phyloP scores from a whole-genome alignment of 2,329 filamentous ascomycete genomes.

The Colletotrichum lindemuthianum region DNA sequence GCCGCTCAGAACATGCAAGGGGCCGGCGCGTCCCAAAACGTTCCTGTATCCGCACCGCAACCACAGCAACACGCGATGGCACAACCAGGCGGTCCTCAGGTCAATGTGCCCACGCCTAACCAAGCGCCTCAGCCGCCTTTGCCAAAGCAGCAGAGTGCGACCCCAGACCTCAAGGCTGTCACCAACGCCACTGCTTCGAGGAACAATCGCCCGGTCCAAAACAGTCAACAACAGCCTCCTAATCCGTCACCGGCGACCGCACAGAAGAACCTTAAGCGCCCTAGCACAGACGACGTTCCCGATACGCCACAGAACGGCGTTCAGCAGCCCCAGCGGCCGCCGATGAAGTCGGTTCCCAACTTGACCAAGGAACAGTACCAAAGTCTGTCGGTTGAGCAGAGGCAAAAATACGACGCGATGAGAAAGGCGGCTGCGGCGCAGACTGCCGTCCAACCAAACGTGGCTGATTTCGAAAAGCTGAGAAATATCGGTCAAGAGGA shows the following conservation, averaged over 20 bases:
- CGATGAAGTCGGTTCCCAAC: conserved; percentile 38
- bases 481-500: conserved; percentile 53
- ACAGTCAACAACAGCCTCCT: conserved; percentile 48
- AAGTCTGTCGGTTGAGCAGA: conserved; percentile 55
- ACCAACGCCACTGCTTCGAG: conserved; percentile 28
- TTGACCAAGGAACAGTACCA: conserved; percentile 52
- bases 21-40: background rate
- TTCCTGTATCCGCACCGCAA: conserved; percentile 17
- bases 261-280: conserved; percentile 61
- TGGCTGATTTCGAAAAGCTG: conserved; percentile 43
- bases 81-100: conserved; percentile 11
- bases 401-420: conserved; percentile 54
- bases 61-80: conserved; percentile 16
- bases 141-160: conserved; percentile 34
- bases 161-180: conserved; percentile 36
- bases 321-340: conserved; percentile 35
- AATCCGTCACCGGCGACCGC: conserved; percentile 51
- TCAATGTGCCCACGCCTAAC: conserved; percentile 19
- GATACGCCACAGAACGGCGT: conserved; percentile 37
- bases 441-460: background rate
- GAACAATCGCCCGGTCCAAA: conserved; percentile 44
- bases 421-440: conserved; percentile 34
- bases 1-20: conserved; percentile 11
- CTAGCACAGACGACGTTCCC: conserved; percentile 56
- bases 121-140: conserved; percentile 18